phyloP scores from a whole-genome alignment of 2,329 filamentous ascomycete genomes.

The Bipolaris bicolor region DNA sequence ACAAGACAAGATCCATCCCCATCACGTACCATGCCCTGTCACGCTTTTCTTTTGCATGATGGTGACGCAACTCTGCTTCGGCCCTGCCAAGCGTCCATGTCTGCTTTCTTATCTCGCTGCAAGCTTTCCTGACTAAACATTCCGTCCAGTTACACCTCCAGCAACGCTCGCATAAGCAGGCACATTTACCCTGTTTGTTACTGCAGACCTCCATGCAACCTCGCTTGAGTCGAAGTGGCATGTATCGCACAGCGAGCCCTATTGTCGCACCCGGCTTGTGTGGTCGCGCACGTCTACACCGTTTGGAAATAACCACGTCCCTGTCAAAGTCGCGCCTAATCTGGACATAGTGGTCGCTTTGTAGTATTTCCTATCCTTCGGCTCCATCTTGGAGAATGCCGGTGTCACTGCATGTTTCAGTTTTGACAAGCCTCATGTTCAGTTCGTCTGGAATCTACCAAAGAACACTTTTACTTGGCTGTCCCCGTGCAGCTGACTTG shows the following conservation, averaged over 20 bases:
- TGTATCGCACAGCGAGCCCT: background rate
- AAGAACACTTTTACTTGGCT: background rate
- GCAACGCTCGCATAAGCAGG: background rate
- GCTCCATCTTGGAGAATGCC: background rate
- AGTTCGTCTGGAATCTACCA: background rate
- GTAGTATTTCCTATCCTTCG: background rate
- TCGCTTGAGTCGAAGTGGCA: background rate
- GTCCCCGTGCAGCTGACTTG: background rate
- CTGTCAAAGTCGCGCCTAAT: background rate
- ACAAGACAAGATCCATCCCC: constrained; percentile 1
- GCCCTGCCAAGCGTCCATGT: background rate
- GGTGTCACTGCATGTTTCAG: background rate
- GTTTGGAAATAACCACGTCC: background rate
- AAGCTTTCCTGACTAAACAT: background rate
- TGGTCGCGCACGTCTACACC: background rate
- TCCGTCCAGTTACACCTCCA: background rate
- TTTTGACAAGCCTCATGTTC: background rate
- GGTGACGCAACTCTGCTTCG: background rate
- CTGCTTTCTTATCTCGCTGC: background rate
- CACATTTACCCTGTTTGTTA: background rate
- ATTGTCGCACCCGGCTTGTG: background rate
- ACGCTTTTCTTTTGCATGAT: background rate
- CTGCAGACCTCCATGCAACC: background rate
- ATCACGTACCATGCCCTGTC: constrained; percentile 1
- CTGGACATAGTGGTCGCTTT: background rate